These are phyloP conservation scores for Fusarium piperis DNA, from an alignment of 2,329 filamentous ascomycete genomes.

Conservation along the genomic window DNA sequence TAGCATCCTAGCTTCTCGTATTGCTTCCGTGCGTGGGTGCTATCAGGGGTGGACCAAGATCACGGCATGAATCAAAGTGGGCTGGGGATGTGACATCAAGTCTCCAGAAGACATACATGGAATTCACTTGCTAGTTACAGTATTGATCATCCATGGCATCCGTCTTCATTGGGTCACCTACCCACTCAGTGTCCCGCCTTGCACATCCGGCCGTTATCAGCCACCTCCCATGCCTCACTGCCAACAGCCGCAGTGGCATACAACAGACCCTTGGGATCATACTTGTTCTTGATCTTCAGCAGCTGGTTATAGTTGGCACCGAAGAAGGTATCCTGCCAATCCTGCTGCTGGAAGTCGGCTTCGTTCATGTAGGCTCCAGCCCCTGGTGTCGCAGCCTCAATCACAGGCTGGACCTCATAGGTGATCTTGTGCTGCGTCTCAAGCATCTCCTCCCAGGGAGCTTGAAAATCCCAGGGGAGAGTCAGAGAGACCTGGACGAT, in stretches of 20 bases:
- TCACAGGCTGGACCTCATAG: conserved; percentile 33
- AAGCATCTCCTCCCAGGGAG: conserved; percentile 43
- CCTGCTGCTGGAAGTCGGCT: conserved; percentile 55
- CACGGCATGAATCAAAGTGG: not conserved
- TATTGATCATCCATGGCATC: not conserved
- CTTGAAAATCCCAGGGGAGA: conserved; percentile 42
- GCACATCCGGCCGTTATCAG: conserved; percentile 30
- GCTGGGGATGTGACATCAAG: not conserved
- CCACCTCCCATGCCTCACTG: conserved; percentile 57
- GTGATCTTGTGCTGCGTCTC: conserved; percentile 44
- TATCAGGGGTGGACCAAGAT: not conserved
- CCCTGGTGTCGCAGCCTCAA: conserved; percentile 50
- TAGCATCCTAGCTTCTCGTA: not conserved
- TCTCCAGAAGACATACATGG: not conserved
- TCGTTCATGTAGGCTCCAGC: conserved; percentile 62
- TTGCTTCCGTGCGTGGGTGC: not conserved
- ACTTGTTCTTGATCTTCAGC: conserved; percentile 58
- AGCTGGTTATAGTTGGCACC: conserved; percentile 56
- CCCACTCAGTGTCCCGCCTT: not conserved
- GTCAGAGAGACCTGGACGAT: conserved; percentile 45
- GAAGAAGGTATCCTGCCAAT: conserved; percentile 57
- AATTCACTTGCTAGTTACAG: not conserved
- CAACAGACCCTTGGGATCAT: conserved; percentile 58
- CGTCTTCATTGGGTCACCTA: not conserved
- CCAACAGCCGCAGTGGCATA: conserved; percentile 60